phyloP scores from a whole-genome alignment of 371 early-diverging fungal genomes.

The Circinella umbellata region DNA sequence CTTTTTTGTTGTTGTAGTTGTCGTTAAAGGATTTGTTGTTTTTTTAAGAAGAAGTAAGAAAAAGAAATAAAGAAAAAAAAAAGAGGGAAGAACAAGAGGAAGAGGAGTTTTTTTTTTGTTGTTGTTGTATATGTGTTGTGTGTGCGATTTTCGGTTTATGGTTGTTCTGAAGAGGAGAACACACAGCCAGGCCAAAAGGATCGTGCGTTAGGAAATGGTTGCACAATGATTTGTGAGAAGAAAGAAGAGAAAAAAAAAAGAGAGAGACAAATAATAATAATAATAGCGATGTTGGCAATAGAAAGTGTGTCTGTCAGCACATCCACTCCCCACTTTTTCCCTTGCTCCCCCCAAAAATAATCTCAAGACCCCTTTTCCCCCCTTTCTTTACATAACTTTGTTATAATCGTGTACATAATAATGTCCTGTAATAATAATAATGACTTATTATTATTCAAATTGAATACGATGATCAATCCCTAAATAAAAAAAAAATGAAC shows the following conservation, averaged over 20 bases:
- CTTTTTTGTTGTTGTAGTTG: no score
- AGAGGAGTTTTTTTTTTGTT: background rate
- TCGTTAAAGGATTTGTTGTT: no score
- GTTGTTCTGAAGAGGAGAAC: constrained; percentile 11
- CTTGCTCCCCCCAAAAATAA: background rate
- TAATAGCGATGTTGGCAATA: background rate
- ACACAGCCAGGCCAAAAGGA: constrained; percentile 8
- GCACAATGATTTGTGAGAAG: no score
- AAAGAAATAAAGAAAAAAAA: constrained; percentile 12
- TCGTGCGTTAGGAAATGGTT: constrained; percentile 8
- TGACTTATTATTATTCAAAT: no score
- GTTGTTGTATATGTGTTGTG: background rate
- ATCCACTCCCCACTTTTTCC: background rate
- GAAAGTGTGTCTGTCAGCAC: no score
- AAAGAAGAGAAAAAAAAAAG: no score
- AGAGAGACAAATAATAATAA: background rate
- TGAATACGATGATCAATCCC: no score
- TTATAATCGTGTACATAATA: background rate
- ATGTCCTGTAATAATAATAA: no score
- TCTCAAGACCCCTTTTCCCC: background rate
- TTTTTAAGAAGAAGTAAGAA: background rate
- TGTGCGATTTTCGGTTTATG: background rate
- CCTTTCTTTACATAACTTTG: background rate
- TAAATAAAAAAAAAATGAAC: no score
- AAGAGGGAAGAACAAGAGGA: background rate